Evolutionary conservation across 1,284 basidiomycete species (phyloP).

Genomic region (Leccinum fuscescens): DNA sequence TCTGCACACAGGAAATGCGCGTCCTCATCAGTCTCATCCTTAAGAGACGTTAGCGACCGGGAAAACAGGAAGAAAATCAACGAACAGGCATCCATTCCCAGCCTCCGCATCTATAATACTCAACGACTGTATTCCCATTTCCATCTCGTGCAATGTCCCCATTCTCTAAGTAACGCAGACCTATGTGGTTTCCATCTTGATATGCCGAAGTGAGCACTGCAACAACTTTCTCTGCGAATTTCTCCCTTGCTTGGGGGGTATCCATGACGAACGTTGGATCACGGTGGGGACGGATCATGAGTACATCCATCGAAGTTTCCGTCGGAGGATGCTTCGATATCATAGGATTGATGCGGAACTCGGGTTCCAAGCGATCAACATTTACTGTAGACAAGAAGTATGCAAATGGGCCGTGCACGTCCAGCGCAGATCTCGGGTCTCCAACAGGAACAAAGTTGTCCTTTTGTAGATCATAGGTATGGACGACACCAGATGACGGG

Average conservation of each 20-base stretch:
- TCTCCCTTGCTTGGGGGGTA: constrained; percentile 39
- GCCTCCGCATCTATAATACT: constrained; percentile 76
- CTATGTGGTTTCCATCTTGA: constrained; percentile 67
- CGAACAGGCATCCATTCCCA: constrained; percentile 86
- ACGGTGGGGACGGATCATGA: constrained; percentile 78
- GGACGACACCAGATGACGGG: constrained; percentile 40
- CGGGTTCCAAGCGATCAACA: constrained; percentile 80
- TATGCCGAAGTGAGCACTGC: constrained; percentile 68
- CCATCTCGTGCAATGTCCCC: constrained; percentile 45
- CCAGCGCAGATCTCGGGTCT: constrained; percentile 38
- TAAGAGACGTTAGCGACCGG: constrained; percentile 13
- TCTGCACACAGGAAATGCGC: constrained; percentile 75
- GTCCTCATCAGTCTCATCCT: constrained; percentile 55
- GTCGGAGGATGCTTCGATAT: constrained; percentile 39
- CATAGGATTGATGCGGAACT: constrained; percentile 51
- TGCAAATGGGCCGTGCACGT: constrained; percentile 75
- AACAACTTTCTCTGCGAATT: constrained; percentile 49
- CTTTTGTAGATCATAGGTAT: constrained; percentile 58
- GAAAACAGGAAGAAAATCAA: constrained; percentile 19
- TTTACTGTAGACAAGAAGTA: constrained; percentile 85
- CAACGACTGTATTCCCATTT: constrained; percentile 61
- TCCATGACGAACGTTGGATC: constrained; percentile 53
- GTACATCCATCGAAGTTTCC: constrained; percentile 64
- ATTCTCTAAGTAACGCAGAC: constrained; percentile 52
- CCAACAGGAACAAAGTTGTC: constrained; percentile 51